phyloP scores from a whole-genome alignment of 257 asterid species.

The Fraxinus quadrangulata region DNA sequence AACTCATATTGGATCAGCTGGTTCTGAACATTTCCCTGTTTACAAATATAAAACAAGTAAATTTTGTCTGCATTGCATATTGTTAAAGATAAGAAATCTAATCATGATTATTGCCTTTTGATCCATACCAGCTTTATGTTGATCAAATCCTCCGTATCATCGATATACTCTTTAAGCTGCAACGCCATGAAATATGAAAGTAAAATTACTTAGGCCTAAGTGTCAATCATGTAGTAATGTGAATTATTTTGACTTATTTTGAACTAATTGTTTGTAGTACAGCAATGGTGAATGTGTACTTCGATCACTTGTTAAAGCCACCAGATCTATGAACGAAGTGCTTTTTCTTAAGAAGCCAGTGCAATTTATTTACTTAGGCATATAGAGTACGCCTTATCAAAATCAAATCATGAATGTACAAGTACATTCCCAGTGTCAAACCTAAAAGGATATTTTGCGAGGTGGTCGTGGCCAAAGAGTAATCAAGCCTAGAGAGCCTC shows the following conservation, averaged over 20 bases:
- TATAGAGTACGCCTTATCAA: background rate
- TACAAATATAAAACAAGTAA: constrained; percentile 12
- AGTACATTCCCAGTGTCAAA: background rate
- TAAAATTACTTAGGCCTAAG: constrained; percentile 1
- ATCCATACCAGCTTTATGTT: constrained; percentile 83
- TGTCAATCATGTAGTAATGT: constrained; percentile 11
- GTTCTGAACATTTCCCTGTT: constrained; percentile 95
- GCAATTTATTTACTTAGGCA: background rate
- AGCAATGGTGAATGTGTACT: background rate
- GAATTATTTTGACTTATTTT: background rate
- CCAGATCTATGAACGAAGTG: background rate
- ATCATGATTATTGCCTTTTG: background rate
- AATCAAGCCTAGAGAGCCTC: background rate
- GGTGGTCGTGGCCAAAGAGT: background rate
- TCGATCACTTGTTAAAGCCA: background rate
- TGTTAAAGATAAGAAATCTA: background rate
- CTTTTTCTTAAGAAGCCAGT: background rate
- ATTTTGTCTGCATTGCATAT: background rate
- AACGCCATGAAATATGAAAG: constrained; percentile 17
- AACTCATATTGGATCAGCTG: constrained; percentile 89
- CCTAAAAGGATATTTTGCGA: background rate
- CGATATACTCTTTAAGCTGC: constrained; percentile 98
- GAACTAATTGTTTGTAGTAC: background rate
- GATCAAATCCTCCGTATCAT: constrained; percentile 96
- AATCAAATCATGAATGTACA: background rate